These are phyloP conservation scores for Melastoma malabathricum DNA, from an alignment of 345 rosid genomes.

Conservation along the genomic window DNA sequence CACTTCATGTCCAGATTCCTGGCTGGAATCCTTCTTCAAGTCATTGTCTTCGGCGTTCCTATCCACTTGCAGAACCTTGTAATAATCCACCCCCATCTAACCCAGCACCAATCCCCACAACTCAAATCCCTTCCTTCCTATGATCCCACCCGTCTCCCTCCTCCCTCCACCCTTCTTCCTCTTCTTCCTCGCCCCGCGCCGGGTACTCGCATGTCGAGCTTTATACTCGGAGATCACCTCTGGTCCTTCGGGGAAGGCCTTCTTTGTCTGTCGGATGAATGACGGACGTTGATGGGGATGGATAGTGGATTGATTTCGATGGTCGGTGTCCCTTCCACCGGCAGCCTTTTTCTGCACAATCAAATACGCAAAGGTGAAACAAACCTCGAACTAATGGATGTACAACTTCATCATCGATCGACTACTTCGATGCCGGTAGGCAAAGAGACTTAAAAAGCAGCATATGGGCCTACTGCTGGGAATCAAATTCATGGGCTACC, in stretches of 20 bases:
- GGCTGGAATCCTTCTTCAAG: slow-evolving; percentile 61
- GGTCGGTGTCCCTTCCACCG: slow-evolving; percentile 59
- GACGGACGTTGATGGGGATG: slow-evolving; percentile 39
- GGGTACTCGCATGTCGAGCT: slow-evolving; percentile 66
- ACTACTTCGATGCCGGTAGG: too few relatives aligned
- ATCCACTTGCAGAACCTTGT: slow-evolving; percentile 59
- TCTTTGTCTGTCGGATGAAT: slow-evolving; percentile 66
- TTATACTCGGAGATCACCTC: slow-evolving; percentile 68
- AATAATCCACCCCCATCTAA: slow-evolving; percentile 80
- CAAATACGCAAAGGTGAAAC: not conserved
- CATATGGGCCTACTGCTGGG: too few relatives aligned
- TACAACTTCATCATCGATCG: too few relatives aligned
- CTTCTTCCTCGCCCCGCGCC: not conserved
- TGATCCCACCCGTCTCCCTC: not conserved
- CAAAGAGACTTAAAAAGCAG: too few relatives aligned
- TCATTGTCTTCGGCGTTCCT: slow-evolving; percentile 64
- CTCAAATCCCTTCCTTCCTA: not conserved
- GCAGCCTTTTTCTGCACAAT: slow-evolving; percentile 46
- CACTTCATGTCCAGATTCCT: slow-evolving; percentile 69
- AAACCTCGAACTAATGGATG: too few relatives aligned
- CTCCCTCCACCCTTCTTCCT: not conserved
- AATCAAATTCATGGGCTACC: too few relatives aligned
- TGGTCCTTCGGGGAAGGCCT: slow-evolving; percentile 63
- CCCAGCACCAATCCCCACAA: slow-evolving; percentile 29
- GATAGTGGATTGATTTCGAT: slow-evolving; percentile 58